Evolutionary conservation across 1,284 basidiomycete species (phyloP).

Genomic region (Xerocomus amazonicus): DNA sequence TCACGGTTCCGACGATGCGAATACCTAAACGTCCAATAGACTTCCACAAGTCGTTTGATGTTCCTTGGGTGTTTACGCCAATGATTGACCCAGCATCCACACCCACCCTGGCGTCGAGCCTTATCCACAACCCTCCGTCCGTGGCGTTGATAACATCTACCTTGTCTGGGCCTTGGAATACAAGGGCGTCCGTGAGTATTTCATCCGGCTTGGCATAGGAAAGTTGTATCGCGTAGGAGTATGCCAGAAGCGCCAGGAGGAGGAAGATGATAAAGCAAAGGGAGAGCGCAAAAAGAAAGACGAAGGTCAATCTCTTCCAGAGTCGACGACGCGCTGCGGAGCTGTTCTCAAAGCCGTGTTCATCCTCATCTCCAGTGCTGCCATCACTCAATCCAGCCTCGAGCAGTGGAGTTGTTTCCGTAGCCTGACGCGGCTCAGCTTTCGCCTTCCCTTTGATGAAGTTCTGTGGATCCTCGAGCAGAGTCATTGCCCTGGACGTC

Average conservation of each 20-base stretch:
- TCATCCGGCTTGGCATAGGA: constrained; percentile 54
- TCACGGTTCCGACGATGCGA: constrained; percentile 49
- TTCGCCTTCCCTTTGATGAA: constrained; percentile 32
- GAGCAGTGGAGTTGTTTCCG: constrained; percentile 34
- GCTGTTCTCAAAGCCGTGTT: constrained; percentile 11
- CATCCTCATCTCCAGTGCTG: constrained; percentile 13
- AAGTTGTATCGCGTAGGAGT: constrained; percentile 58
- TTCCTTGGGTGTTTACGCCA: constrained; percentile 47
- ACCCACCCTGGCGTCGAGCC: constrained; percentile 54
- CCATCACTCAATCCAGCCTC: constrained; percentile 22
- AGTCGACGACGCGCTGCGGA: constrained; percentile 20
- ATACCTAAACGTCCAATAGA: constrained; percentile 65
- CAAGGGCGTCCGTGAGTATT: constrained; percentile 52
- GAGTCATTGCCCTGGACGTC: constrained; percentile 21
- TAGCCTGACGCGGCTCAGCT: constrained; percentile 22
- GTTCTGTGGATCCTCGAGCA: constrained; percentile 13
- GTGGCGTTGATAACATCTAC: constrained; percentile 62
- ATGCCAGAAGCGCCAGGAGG: constrained; percentile 49
- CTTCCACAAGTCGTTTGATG: constrained; percentile 53
- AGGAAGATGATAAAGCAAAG: constrained; percentile 43
- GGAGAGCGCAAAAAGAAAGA: constrained; percentile 36
- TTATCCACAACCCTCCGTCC: constrained; percentile 56
- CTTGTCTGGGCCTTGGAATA: constrained; percentile 55
- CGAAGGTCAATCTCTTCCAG: constrained; percentile 25
- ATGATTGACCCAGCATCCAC: constrained; percentile 61